Evolutionary conservation across 1,284 basidiomycete genomes (phyloP), one percentile per base, ranked within the genome.

Genomic region (Polyporus tsugae): DNA sequence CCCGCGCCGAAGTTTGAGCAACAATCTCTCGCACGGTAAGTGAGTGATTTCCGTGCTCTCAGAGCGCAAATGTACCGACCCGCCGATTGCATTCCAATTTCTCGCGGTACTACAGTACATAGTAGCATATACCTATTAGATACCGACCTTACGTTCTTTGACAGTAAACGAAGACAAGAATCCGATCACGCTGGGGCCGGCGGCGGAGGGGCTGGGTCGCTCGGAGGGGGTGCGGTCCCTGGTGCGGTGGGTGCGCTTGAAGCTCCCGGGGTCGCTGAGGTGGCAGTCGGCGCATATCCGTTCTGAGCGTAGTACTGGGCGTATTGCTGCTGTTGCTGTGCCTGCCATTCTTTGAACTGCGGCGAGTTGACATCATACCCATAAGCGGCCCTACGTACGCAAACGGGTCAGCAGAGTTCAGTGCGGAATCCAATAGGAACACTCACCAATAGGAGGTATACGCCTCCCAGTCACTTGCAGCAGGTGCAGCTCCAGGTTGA

Each of bases 341-440:
- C 86, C 46, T 88, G 86, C 92, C 93, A 94, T 76, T 92, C 87
- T 76, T 93, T 94, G 79, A 94, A 94, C 75, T 93, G 86, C 2
- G 87, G 78, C 4, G 92, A 91, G 75, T 94, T 95, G 73, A 96
- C 92, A 76, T 96, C 94, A 80, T 96, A 96, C 10, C 95, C 95
- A 77, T 95, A 95, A 17, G 92, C 90, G 68, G 94, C 92, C 92
- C 93, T 94, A 72, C 44, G 67, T 42, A 62, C 55, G 60, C 42
- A 61, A 46, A 17, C 25, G 6, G 38, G 42, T 73, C 49, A 70
- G 62, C 63, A 63, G 13, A 15, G 25, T 65, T 55, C 44, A 9
- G 62, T 59, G 35, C 15, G 52, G 9, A 60, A 38, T 60, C 42
- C n/a, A 25, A 17, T 35, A 22, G 62, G 17, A 55, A 44, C 61